Evolutionary conservation across 805 yeast species (phyloP).

Genomic region (Saccharomyces cerevisiae): DNA sequence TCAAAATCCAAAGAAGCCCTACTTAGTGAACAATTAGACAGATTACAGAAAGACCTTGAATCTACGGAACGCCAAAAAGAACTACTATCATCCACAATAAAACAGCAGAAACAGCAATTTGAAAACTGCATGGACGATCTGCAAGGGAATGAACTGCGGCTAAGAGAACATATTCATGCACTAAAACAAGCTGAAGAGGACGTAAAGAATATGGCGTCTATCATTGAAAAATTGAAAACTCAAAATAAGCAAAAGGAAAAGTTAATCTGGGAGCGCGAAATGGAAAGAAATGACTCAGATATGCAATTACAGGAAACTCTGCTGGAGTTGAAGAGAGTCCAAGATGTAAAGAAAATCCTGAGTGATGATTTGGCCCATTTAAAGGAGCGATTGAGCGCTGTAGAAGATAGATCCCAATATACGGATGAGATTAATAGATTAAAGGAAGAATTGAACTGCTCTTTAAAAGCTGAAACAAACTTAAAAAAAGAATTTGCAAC

Average conservation of each 20-base stretch:
- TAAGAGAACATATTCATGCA: conserved; percentile 41
- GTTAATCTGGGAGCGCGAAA: conserved; percentile 46
- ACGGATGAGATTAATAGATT: conserved; percentile 46
- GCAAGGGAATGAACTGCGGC: conserved; percentile 70
- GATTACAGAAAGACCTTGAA: conserved; percentile 48
- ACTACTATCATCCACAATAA: conserved; percentile 47
- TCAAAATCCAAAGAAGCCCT: conserved; percentile 31
- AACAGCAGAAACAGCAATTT: conserved; percentile 60
- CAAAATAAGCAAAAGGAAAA: conserved; percentile 47
- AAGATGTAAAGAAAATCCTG: conserved; percentile 41
- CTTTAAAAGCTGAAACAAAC: conserved; percentile 57
- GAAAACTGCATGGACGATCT: conserved; percentile 66
- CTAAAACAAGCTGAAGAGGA: conserved; percentile 45
- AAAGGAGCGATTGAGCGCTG: conserved; percentile 37
- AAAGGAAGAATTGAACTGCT: conserved; percentile 44
- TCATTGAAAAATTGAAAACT: conserved; percentile 44
- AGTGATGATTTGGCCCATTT: conserved; percentile 50
- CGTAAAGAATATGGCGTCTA: conserved; percentile 43
- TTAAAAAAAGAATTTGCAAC: conserved; percentile 58
- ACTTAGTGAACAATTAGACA: conserved; percentile 34
- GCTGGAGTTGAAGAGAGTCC: conserved; percentile 44
- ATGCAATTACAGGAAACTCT: conserved; percentile 48
- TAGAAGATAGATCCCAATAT: conserved; percentile 37
- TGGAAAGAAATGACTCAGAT: conserved; percentile 42
- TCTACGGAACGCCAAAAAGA: conserved; percentile 46